Evolutionary conservation across 345 rosid species (phyloP), one percentile per base, ranked within the genome.

Genomic region (Camelina neglecta): DNA sequence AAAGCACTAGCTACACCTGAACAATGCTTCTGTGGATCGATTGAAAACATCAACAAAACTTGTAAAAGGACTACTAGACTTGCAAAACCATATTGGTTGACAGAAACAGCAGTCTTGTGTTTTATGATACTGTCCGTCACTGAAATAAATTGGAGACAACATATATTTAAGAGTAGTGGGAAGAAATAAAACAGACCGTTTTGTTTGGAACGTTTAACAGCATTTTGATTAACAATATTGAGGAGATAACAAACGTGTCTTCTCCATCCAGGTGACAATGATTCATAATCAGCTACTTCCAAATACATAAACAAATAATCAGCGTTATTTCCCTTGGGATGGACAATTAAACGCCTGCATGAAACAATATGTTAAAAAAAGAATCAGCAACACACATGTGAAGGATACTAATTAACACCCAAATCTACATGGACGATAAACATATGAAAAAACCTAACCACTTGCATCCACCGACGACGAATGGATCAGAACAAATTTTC

Each of bases 181-280:
- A 35, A 42, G 42, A 16, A 33, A 33, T 4, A 65, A 65, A 55
- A 24, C 18, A 74, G 29, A 26, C 73, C 78, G 10, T 11, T 58
- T 24, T 24, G 60, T 58, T 53, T 57, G 20, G 31, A 74, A 7
- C 47, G 51, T 44, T 66, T 66, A 7, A 15, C 29, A 1, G 72
- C 7, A 2, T 66, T 44, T n/a, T 85, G 93, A 74, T 91, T 90
- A 12, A 90, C 82, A 44, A 93, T 82, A 31, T 80, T 82, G 76
- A 91, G 79, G 76, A 84, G 81, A 69, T 85, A 93, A 55, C 83
- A 88, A 0, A 84, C 86, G 31, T 83, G 80, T 86, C 96, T 82
- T 80, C 85, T 88, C 97, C 96, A 90, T 64, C 93, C 96, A 68
- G 82, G 73, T 1, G 97, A 84, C 78, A 93, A 60, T 10, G 86